A percentile compares a stretch with the other conserved stretches of the same genome.
Evolutionary conservation across 768 basidiomycete genomes (phyloP).

Genomic region (Tricholoma flavovirens): DNA sequence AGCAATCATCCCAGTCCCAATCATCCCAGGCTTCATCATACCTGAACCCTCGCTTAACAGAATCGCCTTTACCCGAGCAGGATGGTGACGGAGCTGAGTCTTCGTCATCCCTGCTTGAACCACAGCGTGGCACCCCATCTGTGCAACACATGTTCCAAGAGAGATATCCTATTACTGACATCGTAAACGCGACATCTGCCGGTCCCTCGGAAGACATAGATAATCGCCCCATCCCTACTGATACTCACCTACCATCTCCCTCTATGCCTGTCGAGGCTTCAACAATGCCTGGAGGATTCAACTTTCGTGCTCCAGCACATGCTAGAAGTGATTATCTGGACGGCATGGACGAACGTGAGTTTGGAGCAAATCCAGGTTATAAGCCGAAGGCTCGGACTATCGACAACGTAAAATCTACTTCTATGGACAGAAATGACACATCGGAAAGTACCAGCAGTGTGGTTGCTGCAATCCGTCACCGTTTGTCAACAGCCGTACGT

Average conservation of each 20-base stretch:
- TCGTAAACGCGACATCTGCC: background rate
- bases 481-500: constrained; percentile 54
- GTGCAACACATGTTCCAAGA: constrained; percentile 1
- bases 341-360: constrained; percentile 25
- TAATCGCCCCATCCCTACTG: background rate
- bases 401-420: constrained; percentile 24
- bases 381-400: constrained; percentile 23
- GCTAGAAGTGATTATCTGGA: constrained; percentile 14
- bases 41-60: constrained; percentile 19
- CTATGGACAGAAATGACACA: constrained; percentile 48
- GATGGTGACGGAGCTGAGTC: constrained; percentile 1
- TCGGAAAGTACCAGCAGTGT: constrained; percentile 49
- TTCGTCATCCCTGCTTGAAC: background rate
- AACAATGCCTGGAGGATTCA: background rate
- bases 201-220: background rate
- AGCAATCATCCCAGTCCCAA: constrained; percentile 20
- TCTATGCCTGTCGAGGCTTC: background rate
- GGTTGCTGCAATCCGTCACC: constrained; percentile 65
- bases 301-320: background rate
- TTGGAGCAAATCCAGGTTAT: constrained; percentile 22
- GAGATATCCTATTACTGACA: background rate
- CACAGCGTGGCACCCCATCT: background rate
- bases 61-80: constrained; percentile 20
- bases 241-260: background rate
- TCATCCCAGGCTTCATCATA: constrained; percentile 22